Evolutionary conservation across 257 asterid genomes (phyloP), one percentile per base, ranked within the genome.

Genomic region (Forsythia viridissima): DNA sequence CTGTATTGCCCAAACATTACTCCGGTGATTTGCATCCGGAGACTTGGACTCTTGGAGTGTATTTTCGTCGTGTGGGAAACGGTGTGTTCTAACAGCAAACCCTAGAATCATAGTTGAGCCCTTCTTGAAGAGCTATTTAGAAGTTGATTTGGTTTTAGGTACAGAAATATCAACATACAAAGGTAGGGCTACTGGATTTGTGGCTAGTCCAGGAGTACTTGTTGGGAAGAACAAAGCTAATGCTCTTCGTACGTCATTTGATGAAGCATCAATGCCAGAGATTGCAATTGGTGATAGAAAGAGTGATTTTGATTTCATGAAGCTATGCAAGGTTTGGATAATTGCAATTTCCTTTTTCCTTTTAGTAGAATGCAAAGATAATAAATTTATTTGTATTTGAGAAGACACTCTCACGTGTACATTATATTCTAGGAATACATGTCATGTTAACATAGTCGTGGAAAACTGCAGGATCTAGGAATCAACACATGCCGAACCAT

Each of bases 71-170:
- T 85, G 86, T 39, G 75, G 86, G 40, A 71, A 76, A 20, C 74
- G 80, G 40, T 85, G 81, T 34, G 84, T 82, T 61, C 72, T 85
- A 3, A 85, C 88, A 0, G 81, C 86, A 1, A 79, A 34, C 16
- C 86, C 88, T 34, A 82, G 84, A 76, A 80, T 85, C 13, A 78
- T 85, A 73, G 86, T 82, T 4, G 83, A 82, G 73, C 81, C 88
- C 0, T 80, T 79, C 51, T 55, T 85, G 77, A 82, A 69, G 36
- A 79, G 77, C 7, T 70, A 80, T 48, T 71, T 85, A 15, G 84
- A 78, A 0, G 77, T 75, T 9, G 84, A 85, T 1, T 42, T 20
- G 6, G 86, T 85, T 65, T 39, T 85, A 9, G 88, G 88, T 2
- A 82, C 86, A 3, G 88, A 85, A 71, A 80, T 85, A 44, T 63